A percentile compares a stretch with the other conserved stretches of the same genome.
These are phyloP conservation scores for Fraxinus paxiana DNA, from an alignment of 305 asterid genomes.

Conservation along the genomic window DNA sequence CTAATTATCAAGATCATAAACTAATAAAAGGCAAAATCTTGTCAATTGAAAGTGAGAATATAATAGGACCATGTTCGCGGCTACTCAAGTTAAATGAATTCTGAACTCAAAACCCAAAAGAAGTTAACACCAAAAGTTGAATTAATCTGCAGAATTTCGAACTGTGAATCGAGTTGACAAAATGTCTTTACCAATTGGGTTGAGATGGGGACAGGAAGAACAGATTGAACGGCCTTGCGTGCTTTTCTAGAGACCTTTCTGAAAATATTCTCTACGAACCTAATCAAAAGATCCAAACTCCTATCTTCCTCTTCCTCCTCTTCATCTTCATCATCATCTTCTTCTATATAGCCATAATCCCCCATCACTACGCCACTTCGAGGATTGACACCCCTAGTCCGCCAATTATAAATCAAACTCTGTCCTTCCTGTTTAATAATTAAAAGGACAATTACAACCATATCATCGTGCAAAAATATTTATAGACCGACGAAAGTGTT, in stretches of 20 bases:
- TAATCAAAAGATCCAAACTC: conserved; percentile 80
- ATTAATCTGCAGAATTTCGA: background rate
- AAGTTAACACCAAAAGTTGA: background rate
- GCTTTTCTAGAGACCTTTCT: conserved; percentile 76
- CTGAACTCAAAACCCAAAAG: background rate
- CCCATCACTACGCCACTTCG: conserved; percentile 48
- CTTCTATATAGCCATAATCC: conserved; percentile 40
- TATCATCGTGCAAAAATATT: background rate
- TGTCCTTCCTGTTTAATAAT: conserved; percentile 26
- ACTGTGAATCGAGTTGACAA: background rate
- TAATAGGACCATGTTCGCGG: background rate
- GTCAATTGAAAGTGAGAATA: background rate
- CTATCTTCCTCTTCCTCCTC: conserved; percentile 81
- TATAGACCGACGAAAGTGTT: conserved; percentile 22
- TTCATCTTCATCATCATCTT: conserved; percentile 33
- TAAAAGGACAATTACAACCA: background rate
- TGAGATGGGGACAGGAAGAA: conserved; percentile 72
- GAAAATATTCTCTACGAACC: conserved; percentile 76
- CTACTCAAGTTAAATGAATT: background rate
- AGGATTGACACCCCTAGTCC: conserved; percentile 32
- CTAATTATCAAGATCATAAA: background rate
- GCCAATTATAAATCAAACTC: conserved; percentile 18
- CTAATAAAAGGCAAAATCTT: background rate
- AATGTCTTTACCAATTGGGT: conserved; percentile 51
- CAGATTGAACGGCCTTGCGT: conserved; percentile 77